Evolutionary conservation across 768 basidiomycete genomes (phyloP).

Genomic region (Tricholoma sp.): DNA sequence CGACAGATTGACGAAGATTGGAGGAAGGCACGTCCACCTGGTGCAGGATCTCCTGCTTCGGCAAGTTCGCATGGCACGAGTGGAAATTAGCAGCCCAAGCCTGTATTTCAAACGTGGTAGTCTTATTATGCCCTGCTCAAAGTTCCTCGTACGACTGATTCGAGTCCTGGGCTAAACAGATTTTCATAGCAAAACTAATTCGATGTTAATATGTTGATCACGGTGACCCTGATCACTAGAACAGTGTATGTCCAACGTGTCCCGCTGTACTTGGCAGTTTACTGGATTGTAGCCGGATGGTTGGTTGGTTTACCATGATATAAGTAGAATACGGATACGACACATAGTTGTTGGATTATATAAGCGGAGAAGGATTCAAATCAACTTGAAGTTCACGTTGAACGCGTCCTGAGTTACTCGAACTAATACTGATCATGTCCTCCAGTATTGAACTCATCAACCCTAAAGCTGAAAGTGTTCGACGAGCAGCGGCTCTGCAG

Average conservation of each 20-base stretch:
- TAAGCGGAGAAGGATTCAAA: slow-evolving; percentile 24
- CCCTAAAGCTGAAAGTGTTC: slow-evolving; percentile 91
- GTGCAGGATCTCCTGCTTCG: neutral
- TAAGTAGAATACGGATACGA: too few relatives aligned
- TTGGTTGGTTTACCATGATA: too few relatives aligned
- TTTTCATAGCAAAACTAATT: too few relatives aligned
- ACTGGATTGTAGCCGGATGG: too few relatives aligned
- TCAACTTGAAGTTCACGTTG: neutral
- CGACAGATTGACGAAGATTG: slow-evolving; percentile 43
- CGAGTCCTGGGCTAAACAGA: neutral
- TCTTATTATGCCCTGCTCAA: neutral
- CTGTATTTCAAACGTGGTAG: neutral
- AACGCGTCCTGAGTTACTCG: slow-evolving; percentile 19
- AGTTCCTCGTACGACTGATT: neutral
- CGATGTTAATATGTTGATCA: too few relatives aligned
- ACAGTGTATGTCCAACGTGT: too few relatives aligned
- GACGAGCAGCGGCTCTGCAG: slow-evolving; percentile 88
- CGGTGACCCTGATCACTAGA: too few relatives aligned
- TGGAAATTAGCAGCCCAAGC: neutral
- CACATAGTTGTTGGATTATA: slow-evolving; percentile 8
- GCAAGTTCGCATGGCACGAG: neutral
- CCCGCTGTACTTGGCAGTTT: too few relatives aligned
- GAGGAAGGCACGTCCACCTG: slow-evolving; percentile 25
- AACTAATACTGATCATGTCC: slow-evolving; percentile 38
- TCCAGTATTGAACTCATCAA: slow-evolving; percentile 94